These are phyloP conservation scores for Chloromonas sp. DNA, from an alignment of 163 green algal species.

Conservation along the genomic window DNA sequence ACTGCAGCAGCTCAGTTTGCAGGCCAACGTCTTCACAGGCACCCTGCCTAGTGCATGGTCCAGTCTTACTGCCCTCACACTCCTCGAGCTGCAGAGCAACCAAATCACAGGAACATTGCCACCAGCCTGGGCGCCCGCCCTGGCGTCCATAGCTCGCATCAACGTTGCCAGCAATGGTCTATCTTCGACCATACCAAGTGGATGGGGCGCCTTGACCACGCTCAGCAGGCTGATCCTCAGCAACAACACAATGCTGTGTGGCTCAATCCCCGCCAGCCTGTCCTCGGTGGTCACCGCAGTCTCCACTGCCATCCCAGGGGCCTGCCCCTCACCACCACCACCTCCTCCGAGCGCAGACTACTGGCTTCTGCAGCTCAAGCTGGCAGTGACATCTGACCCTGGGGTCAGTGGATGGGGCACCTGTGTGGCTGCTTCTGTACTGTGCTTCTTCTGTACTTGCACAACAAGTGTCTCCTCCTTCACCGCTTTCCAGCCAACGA, in stretches of 20 bases:
- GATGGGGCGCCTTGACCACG: conserved; percentile 7
- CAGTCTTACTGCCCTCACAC: background rate
- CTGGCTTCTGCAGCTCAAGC: conserved; percentile 7
- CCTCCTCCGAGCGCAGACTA: conserved; percentile 4
- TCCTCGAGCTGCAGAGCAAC: conserved; percentile 28
- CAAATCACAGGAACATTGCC: conserved; percentile 28
- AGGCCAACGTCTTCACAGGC: conserved; percentile 26
- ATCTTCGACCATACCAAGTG: background rate
- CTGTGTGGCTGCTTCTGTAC: no score
- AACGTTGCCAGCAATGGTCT: conserved; percentile 17
- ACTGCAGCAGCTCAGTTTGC: conserved; percentile 19
- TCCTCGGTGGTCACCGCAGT: background rate
- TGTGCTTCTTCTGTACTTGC: no score
- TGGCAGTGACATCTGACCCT: background rate
- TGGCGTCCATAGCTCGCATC: background rate
- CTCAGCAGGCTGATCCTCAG: conserved; percentile 4
- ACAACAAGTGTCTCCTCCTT: no score
- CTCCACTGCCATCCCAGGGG: conserved; percentile 2
- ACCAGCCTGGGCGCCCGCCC: conserved; percentile 17
- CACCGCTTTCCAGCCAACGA: no score
- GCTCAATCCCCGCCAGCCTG: background rate
- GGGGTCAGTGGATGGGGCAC: no score
- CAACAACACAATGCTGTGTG: conserved; percentile 12
- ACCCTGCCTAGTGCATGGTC: conserved; percentile 29
- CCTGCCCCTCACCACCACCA: background rate